Base-by-base conservation (phyloP, 2,329 filamentous ascomycete species). In the Pestalotiopsis sp. region DNA sequence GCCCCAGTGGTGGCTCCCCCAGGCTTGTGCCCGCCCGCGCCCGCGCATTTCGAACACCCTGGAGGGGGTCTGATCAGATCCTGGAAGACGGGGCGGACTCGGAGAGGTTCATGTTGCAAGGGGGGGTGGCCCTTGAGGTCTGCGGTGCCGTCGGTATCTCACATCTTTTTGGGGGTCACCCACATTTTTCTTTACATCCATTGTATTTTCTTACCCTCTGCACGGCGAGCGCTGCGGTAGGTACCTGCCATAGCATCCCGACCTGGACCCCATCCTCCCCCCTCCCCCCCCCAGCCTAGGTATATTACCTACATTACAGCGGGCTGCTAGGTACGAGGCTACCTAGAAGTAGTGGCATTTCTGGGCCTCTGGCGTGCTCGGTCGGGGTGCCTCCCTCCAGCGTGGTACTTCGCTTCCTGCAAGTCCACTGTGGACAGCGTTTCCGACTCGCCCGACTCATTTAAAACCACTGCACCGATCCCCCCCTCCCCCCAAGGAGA, bases 381-480 rank as follows among this genome's bases (percentile, higher is more conserved):
- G 36, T 59, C 61, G 38, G 49, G 25, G 59, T 14, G 38, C 20
- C 61, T 56, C 66, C 58, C 58, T 62, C 36, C 38, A 59, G 45
- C 31, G 67, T 41, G 36, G 45, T 65, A 59, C 31, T 45, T 59
- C 58, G 52, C 38, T 38, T 20, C 36, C 23, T 38, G 12, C 27
- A 31, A 56, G 57, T 39, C 57, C 68, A 68, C 72, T 73, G 72
- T 71, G 68, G 68, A 66, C 68, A 71, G 67, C 56, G 71, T 73
- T 74, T 70, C 73, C 74, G 74, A 75, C 74, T 72, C 72, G 74
- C 73, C 73, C 72, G 72, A 74, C 72, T 76, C 76, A 77, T 79
- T 78, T 79, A 78, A 77, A 78, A 76, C 72, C 76, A 76, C 73
- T 76, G 72, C 74, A 76, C 72, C 74, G 74, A 77, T 76, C 77